phyloP scores from a whole-genome alignment of 1,284 basidiomycete species.

The Boletus sp. region DNA sequence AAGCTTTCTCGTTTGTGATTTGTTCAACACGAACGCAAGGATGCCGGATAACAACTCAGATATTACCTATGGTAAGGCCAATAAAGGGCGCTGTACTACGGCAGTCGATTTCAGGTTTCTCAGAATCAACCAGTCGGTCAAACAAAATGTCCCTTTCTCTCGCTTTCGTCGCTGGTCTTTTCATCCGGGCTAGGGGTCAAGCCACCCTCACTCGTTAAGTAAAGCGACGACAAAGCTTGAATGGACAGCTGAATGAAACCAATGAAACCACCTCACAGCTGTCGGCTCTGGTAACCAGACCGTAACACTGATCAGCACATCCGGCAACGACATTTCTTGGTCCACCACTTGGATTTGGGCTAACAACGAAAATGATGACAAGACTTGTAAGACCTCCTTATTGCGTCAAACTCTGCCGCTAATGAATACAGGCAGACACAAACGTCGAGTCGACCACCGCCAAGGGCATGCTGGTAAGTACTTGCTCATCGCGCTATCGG shows the following conservation, averaged over 20 bases:
- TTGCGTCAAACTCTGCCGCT: neutral
- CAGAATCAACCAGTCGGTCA: neutral
- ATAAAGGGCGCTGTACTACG: conserved; percentile 8
- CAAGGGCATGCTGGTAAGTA: conserved; percentile 17
- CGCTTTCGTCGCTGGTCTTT: conserved; percentile 3
- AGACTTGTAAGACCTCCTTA: conserved; percentile 37
- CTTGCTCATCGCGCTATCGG: neutral
- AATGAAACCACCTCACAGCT: conserved; percentile 9
- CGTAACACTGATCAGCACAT: conserved; percentile 44
- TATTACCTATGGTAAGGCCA: neutral
- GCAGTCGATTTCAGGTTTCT: neutral
- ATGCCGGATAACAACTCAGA: neutral
- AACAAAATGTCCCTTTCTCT: conserved; percentile 9
- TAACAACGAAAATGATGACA: conserved; percentile 49
- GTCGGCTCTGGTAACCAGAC: conserved; percentile 46
- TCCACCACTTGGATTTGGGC: conserved; percentile 55
- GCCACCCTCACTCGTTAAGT: conserved; percentile 39
- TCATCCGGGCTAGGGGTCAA: conserved; percentile 14
- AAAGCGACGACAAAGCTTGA: neutral
- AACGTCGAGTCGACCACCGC: conserved; percentile 21
- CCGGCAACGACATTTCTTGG: conserved; percentile 46
- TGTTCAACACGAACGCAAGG: neutral
- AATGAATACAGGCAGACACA: conserved; percentile 14
- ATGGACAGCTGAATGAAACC: neutral
- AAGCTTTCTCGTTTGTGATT: conserved; percentile 2